These are phyloP conservation scores for Closterium sp. DNA, from an alignment of 139 green algal genomes.

Conservation along the genomic window DNA sequence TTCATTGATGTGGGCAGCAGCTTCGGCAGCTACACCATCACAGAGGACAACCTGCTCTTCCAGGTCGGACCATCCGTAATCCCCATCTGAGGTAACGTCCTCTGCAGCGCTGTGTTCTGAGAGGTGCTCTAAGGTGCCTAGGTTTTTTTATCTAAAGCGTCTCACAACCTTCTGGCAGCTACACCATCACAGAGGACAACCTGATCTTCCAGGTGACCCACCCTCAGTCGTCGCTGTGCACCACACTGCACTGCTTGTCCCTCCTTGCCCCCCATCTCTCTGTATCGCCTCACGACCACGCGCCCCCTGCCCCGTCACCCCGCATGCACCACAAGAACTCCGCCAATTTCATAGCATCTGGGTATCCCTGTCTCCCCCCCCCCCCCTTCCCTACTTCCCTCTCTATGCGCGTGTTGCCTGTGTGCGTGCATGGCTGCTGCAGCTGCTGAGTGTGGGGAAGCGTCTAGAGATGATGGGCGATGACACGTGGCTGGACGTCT, in stretches of 20 bases:
- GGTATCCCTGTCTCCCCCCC: neutral
- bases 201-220: conserved; percentile 74
- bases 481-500: conserved; percentile 89
- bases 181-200: conserved; percentile 83
- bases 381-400: neutral
- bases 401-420: neutral
- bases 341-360: too few relatives aligned
- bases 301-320: neutral
- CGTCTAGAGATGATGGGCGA: conserved; percentile 81
- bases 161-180: conserved; percentile 77
- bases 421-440: conserved; percentile 11
- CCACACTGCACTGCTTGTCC: too few relatives aligned
- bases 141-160: neutral
- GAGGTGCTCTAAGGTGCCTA: neutral
- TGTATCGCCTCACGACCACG: too few relatives aligned
- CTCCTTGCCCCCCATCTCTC: too few relatives aligned
- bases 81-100: too few relatives aligned
- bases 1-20: conserved; percentile 88
- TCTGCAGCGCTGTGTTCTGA: neutral
- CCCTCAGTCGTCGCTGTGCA: too few relatives aligned
- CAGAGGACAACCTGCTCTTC: conserved; percentile 87
- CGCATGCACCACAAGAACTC: too few relatives aligned
- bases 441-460: conserved; percentile 49
- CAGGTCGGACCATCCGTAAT: conserved; percentile 64
- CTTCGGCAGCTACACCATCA: conserved; percentile 74